Conservation (phyloP, 352 stramenopile species). For the Globisporangium cylindrosporum region DNA sequence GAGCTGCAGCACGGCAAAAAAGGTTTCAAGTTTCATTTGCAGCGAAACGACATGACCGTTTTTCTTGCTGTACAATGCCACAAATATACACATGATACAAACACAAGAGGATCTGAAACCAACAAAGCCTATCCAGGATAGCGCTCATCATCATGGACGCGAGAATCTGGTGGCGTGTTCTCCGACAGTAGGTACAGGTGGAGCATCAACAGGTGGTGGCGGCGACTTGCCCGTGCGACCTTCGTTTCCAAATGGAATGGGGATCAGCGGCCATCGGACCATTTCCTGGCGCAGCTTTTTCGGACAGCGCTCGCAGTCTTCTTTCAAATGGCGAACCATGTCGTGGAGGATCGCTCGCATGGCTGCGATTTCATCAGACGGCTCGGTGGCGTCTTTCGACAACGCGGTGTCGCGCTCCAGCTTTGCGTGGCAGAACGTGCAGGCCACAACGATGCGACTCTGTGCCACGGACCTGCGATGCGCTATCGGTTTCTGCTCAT, state of each 20-base stretch:
- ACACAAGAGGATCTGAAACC: background rate
- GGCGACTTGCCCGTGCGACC: background rate
- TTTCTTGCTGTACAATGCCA: background rate
- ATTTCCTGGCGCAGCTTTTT: conserved; percentile 3
- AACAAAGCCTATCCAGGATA: background rate
- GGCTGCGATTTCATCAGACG: background rate
- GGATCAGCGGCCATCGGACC: background rate
- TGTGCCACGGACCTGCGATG: background rate
- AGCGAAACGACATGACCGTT: conserved; percentile 11
- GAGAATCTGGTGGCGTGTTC: background rate
- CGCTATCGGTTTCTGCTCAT: background rate
- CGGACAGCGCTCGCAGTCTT: background rate
- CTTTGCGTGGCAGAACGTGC: conserved; percentile 4
- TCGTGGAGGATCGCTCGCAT: conserved; percentile 5
- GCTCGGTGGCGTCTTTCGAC: background rate
- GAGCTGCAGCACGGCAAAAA: background rate
- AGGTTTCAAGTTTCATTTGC: conserved; percentile 7
- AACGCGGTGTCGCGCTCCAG: conserved; percentile 1
- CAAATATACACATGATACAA: background rate
- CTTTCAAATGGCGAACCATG: conserved; percentile 5
- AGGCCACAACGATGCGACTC: conserved; percentile 1
- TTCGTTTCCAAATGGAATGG: background rate
- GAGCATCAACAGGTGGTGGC: background rate
- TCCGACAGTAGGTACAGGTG: background rate
- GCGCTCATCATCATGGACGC: background rate